A percentile compares a stretch with the other conserved stretches of the same genome.
Evolutionary conservation across 2,329 filamentous ascomycete genomes (phyloP).

Genomic region (Fulvia fulva): DNA sequence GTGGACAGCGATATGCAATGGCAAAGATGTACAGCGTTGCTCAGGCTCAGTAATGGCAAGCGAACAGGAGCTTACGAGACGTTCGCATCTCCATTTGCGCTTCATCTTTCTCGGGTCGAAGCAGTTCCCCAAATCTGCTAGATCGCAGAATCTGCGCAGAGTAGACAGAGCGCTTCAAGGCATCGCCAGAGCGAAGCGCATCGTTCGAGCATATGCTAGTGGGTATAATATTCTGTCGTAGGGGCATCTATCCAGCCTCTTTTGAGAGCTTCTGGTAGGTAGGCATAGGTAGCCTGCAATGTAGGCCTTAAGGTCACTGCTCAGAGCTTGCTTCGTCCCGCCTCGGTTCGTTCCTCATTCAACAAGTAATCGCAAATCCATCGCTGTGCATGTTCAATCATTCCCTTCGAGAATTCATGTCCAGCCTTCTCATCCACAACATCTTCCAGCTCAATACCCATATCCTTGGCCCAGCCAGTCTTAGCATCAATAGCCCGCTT

Average conservation of each 20-base stretch:
- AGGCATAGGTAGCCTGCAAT: not conserved
- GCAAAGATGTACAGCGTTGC: not conserved
- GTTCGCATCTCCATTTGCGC: not conserved
- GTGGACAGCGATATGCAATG: no score
- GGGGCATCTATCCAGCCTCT: not conserved
- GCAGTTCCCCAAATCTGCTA: not conserved
- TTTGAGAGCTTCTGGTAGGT: not conserved
- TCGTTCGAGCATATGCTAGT: no score
- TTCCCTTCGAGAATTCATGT: conserved; percentile 64
- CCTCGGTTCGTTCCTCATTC: conserved; percentile 16
- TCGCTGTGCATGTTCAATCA: conserved; percentile 62
- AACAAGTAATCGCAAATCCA: conserved; percentile 54
- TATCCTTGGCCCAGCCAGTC: conserved; percentile 53
- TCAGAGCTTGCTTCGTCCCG: conserved; percentile 16
- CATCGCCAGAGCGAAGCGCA: not conserved
- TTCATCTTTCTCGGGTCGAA: not conserved
- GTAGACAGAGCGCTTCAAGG: not conserved
- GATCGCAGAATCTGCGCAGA: not conserved
- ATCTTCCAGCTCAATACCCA: conserved; percentile 58
- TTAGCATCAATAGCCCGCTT: conserved; percentile 46
- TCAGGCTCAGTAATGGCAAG: not conserved
- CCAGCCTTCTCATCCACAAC: conserved; percentile 64
- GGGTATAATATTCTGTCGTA: no score
- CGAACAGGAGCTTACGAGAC: not conserved
- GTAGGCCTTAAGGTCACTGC: not conserved